These are phyloP conservation scores for Venturia effusa DNA, from an alignment of 2,329 filamentous ascomycete species.

Conservation along the genomic window DNA sequence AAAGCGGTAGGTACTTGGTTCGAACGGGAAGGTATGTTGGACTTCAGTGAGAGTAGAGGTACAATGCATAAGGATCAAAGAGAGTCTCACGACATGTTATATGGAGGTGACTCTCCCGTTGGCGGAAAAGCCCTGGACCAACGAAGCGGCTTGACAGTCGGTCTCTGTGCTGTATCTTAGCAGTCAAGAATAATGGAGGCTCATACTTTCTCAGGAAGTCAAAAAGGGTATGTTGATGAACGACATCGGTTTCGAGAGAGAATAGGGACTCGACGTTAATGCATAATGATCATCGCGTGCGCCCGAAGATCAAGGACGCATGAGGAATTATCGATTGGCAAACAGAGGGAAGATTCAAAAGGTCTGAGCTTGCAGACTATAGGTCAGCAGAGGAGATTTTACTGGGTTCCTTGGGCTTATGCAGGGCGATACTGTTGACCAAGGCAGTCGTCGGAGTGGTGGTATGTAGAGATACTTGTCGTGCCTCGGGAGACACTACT, in stretches of 20 bases:
- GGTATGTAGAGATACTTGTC: constrained; percentile 8
- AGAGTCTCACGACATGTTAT: constrained; percentile 11
- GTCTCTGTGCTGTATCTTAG: background rate
- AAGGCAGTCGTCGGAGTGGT: constrained; percentile 3
- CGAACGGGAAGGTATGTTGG: constrained; percentile 2
- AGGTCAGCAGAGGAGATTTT: constrained; percentile 10
- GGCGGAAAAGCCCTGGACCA: constrained; percentile 1
- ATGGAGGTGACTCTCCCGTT: background rate
- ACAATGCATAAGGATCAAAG: background rate
- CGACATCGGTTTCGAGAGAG: background rate
- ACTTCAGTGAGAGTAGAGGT: background rate
- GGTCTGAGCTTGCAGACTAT: constrained; percentile 7
- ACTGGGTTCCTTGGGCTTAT: constrained; percentile 5
- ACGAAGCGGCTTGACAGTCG: background rate
- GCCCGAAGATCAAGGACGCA: constrained; percentile 9
- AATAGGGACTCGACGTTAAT: constrained; percentile 2
- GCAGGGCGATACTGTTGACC: background rate
- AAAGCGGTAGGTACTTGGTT: background rate
- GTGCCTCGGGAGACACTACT: background rate
- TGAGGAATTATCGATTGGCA: constrained; percentile 6
- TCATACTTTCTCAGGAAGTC: background rate
- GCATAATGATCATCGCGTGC: constrained; percentile 9
- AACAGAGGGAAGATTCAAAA: constrained; percentile 3
- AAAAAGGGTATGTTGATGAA: background rate
- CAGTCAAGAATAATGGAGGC: background rate